phyloP scores from a whole-genome alignment of 768 basidiomycete species.

The Tricholoma terreum region DNA sequence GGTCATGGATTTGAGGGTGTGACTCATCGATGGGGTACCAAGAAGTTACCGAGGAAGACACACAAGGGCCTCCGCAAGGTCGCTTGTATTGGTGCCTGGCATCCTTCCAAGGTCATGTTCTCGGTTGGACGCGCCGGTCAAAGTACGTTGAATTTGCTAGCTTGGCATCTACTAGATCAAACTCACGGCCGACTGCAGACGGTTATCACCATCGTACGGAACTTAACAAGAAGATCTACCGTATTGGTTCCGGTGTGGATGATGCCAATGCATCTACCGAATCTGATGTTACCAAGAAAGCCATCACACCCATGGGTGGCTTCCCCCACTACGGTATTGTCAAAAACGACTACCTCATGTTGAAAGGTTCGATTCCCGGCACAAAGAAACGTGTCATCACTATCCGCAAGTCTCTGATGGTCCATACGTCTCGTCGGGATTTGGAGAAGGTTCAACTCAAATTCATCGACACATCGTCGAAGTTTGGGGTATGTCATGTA shows the following conservation, averaged over 20 bases:
- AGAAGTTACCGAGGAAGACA: conserved; percentile 97
- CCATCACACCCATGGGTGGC: conserved; percentile 96
- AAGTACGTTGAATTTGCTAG: conserved; percentile 58
- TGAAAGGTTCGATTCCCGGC: conserved; percentile 95
- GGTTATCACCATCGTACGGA: conserved; percentile 97
- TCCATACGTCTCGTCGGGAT: conserved; percentile 92
- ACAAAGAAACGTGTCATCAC: conserved; percentile 98
- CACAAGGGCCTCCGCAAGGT: conserved; percentile 99
- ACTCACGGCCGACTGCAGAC: conserved; percentile 42
- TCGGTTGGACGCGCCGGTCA: conserved; percentile 99
- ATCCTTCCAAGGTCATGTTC: conserved; percentile 99
- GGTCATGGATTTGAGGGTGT: conserved; percentile 99
- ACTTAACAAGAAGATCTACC: conserved; percentile 99
- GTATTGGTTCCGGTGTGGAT: conserved; percentile 79
- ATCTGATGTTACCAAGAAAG: conserved; percentile 89
- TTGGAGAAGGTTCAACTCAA: conserved; percentile 98
- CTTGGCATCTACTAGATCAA: neutral
- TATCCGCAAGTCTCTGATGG: conserved; percentile 95
- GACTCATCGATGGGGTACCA: conserved; percentile 98
- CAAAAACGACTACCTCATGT: conserved; percentile 96
- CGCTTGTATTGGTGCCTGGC: conserved; percentile 98
- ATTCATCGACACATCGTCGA: conserved; percentile 98
- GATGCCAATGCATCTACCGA: conserved; percentile 89
- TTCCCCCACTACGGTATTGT: conserved; percentile 99
- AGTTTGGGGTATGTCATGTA: conserved; percentile 76